Evolutionary conservation across 148 eudicot species (phyloP).

Genomic region (Dysphania ambrosioides): DNA sequence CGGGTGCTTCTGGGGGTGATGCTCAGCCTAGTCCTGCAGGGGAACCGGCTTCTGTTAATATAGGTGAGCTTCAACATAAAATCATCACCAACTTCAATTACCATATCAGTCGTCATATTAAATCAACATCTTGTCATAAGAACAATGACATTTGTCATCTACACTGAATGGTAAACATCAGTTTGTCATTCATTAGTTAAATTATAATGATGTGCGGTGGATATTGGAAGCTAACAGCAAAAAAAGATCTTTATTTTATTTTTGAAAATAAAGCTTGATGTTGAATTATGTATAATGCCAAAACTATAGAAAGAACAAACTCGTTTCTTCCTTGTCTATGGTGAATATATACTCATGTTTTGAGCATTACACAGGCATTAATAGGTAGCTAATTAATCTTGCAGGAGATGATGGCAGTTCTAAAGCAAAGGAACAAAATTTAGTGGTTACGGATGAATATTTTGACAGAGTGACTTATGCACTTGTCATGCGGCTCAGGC

Average conservation of each 20-base stretch:
- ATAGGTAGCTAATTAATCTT: slow-evolving; percentile 13
- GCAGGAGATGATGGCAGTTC: slow-evolving; percentile 54
- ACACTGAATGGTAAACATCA: no score
- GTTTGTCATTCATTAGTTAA: no score
- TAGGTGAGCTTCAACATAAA: slow-evolving; percentile 37
- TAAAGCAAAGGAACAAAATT: slow-evolving; percentile 54
- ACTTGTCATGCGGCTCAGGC: slow-evolving; percentile 87
- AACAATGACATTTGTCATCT: no score
- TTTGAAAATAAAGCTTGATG: no score
- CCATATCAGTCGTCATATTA: no score
- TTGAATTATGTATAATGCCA: no score
- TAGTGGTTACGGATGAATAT: slow-evolving; percentile 78
- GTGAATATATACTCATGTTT: not conserved
- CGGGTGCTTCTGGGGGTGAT: slow-evolving; percentile 41
- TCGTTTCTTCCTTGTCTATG: not conserved
- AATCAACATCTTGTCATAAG: no score
- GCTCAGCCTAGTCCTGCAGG: slow-evolving; percentile 35
- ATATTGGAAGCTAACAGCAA: not conserved
- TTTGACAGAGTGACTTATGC: slow-evolving; percentile 87
- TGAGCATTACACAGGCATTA: not conserved
- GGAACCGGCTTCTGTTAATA: slow-evolving; percentile 40
- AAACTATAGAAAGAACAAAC: not conserved
- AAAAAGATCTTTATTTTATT: no score
- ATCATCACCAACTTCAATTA: not conserved
- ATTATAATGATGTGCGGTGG: no score